These are phyloP conservation scores for Limnanthes douglasii DNA, from an alignment of 345 rosid species.

Conservation along the genomic window DNA sequence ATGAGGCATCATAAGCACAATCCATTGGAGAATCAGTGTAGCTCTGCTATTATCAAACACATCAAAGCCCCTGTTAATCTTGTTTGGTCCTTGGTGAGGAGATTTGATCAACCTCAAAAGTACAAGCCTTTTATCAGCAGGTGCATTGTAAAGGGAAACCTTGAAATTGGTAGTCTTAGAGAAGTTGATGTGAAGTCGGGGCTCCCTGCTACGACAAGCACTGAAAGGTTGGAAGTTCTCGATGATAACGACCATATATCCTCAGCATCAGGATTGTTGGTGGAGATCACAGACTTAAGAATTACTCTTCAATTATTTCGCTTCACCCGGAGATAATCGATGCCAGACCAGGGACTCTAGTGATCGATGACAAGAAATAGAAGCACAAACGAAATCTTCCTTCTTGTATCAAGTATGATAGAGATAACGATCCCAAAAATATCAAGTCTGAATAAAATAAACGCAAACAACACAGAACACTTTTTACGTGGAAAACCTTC, in stretches of 20 bases:
- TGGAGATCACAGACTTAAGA: conserved; percentile 83
- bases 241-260: conserved; percentile 71
- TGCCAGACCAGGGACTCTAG: too few species aligned
- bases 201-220: conserved; percentile 70
- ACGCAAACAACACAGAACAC: too few species aligned
- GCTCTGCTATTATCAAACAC: conserved; percentile 45
- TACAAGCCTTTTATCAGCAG: conserved; percentile 69
- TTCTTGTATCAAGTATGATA: too few species aligned
- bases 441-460: too few species aligned
- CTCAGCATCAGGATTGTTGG: conserved; percentile 61
- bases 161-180: conserved; percentile 70
- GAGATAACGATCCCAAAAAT: too few species aligned
- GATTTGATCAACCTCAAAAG: conserved; percentile 74
- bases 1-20: conserved; percentile 11
- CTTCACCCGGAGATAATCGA: too few species aligned
- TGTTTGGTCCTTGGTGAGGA: conserved; percentile 76
- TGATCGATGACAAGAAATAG: too few species aligned
- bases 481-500: too few species aligned
- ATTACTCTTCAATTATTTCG: not conserved
- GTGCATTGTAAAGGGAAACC: conserved; percentile 51
- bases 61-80: conserved; percentile 88
- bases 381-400: too few species aligned
- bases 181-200: conserved; percentile 80
- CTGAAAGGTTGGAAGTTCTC: conserved; percentile 62
- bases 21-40: conserved; percentile 14